phyloP scores from a whole-genome alignment of 2,329 filamentous ascomycete species.

The Nothophaeocryptopus gaeumannii region DNA sequence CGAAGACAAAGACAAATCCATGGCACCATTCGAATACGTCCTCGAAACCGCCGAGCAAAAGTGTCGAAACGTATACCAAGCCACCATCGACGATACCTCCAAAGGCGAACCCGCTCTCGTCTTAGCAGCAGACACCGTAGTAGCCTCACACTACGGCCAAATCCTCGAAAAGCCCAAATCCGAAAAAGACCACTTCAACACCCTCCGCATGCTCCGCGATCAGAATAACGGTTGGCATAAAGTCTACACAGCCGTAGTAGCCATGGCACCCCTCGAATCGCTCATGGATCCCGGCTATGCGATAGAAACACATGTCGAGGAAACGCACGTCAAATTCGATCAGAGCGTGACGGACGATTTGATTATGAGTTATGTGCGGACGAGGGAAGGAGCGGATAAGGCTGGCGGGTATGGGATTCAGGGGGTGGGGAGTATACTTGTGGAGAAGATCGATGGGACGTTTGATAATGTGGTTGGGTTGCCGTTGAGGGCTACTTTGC shows the following conservation, averaged over 20 bases:
- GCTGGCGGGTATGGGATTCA: constrained; percentile 95
- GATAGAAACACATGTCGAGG: constrained; percentile 77
- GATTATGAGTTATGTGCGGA: constrained; percentile 74
- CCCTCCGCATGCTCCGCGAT: constrained; percentile 80
- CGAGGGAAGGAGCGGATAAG: constrained; percentile 91
- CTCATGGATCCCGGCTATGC: constrained; percentile 82
- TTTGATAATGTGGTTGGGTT: constrained; percentile 94
- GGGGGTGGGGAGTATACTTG: constrained; percentile 78
- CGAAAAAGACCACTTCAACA: constrained; percentile 76
- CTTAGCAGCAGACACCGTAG: constrained; percentile 49
- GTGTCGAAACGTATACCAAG: constrained; percentile 68
- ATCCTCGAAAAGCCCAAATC: constrained; percentile 89
- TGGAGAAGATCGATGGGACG: constrained; percentile 83
- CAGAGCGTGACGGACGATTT: constrained; percentile 71
- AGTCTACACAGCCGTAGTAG: constrained; percentile 80
- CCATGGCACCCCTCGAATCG: constrained; percentile 78
- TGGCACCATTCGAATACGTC: constrained; percentile 87
- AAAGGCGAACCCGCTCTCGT: constrained; percentile 47
- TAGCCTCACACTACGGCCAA: constrained; percentile 69
- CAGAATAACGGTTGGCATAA: constrained; percentile 62
- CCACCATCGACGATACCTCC: constrained; percentile 55
- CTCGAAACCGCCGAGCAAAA: constrained; percentile 81
- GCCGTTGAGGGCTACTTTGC: constrained; percentile 73
- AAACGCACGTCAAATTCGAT: constrained; percentile 88
- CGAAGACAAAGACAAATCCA: constrained; percentile 78